Conservation (phyloP, 257 asterid species). For the Nicotiana paniculata region DNA sequence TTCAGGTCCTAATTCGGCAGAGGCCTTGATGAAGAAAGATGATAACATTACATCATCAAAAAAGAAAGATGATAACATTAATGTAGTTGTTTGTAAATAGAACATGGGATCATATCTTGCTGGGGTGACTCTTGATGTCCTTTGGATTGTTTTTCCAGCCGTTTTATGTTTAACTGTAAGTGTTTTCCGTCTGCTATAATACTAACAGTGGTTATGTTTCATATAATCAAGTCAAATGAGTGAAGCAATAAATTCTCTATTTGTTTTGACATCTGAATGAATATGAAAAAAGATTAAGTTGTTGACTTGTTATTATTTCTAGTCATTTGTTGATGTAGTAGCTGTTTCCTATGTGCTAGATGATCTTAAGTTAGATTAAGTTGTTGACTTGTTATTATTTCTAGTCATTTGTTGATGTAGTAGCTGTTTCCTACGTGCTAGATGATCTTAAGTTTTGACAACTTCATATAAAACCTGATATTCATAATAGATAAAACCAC, state of each 20-base stretch:
- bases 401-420: not conserved
- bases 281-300: not conserved
- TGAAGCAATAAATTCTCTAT: not conserved
- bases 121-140: conserved; percentile 45
- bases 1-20: conserved; percentile 26
- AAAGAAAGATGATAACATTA: conserved; percentile 49
- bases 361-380: conserved; percentile 6
- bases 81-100: conserved; percentile 28
- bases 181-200: conserved; percentile 8
- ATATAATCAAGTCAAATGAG: not conserved
- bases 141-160: conserved; percentile 48
- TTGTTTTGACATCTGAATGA: not conserved
- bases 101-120: conserved; percentile 31
- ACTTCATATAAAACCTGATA: not conserved
- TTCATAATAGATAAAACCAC: conserved; percentile 4
- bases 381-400: not conserved
- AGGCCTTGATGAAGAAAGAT: conserved; percentile 37
- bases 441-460: conserved; percentile 5
- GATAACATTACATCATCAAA: conserved; percentile 20
- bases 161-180: conserved; percentile 70
- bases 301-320: not conserved
- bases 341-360: not conserved
- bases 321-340: not conserved
- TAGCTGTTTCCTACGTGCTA: not conserved
- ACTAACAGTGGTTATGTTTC: not conserved